Evolutionary conservation across 106 monocot species (phyloP), one percentile per base, ranked within the genome.

Genomic region (Dioscorea dumetorum): DNA sequence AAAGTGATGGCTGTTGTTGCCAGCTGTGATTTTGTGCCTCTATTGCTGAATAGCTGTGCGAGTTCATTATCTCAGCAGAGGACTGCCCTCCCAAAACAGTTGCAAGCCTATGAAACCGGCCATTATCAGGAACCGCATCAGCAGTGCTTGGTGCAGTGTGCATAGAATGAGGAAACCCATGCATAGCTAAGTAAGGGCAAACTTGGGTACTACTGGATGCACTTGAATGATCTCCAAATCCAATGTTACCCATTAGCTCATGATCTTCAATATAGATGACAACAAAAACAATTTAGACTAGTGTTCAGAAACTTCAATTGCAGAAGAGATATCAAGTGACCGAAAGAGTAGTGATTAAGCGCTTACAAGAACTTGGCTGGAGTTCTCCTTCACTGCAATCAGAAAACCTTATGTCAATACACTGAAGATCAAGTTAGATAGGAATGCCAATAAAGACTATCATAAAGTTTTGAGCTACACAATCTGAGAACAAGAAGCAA

Each of bases 111-210:
- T 73, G 73, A 67, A 80, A 84, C 11, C 35, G 65, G 33, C 54
- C 48, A 59, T 58, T 70, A 52, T 84, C 84, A 34, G 80, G 63
- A 71, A 72, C 64, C 12, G 77, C 33, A 31, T 71, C 70, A n/a
- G 69, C 57, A 48, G 83, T 16, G 69, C 72, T 73, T 33, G 76
- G 70, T 28, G 69, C 69, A 14, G 63, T 17, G 61, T 75, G 78
- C 68, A 79, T 69, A 34, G 50, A 20, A 68, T 77, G 76, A 63
- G 74, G 63, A 52, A 57, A 66, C 7, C 83, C 78, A 67, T 80
- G 76, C 17, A 80, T 61, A 48, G 84, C 77, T n/a, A 80, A 24
- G 79, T 80, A 84, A 14, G 84, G 84, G 63, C 84, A 84, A 12
- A 69, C 67, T 67, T 74, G 84, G 16, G 73, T 24, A 57, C 70